Evolutionary conservation across 1,284 basidiomycete genomes (phyloP), one percentile per base, ranked within the genome.

Genomic region (Sporisorium iseilematis-ciliati): DNA sequence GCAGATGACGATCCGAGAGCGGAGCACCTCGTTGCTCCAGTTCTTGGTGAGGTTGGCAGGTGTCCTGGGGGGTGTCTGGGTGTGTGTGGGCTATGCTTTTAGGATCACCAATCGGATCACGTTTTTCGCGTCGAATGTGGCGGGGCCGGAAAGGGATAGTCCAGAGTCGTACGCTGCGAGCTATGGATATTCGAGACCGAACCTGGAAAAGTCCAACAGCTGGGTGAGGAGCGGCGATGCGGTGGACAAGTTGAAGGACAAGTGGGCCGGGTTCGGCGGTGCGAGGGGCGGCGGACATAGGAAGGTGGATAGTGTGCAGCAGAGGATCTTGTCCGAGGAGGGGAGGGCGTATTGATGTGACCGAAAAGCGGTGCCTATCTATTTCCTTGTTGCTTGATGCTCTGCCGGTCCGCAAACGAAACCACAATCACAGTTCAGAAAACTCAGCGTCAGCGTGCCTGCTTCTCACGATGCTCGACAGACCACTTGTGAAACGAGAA

Each of bases 1-100:
- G 85, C 88, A 90, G 11, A 88, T 99, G 77, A 92, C 90, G 0
- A 90, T 98, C 53, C 89, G 92, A 72, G 93, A 97, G 85, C 90
- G 94, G 8, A 96, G 94, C 2, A 94, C 92, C 0, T 88, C 90
- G 0, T 86, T 98, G 49, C 84, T 92, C 2, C 91, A 95, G 75
- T 90, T 98, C 75, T 84, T 97, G 70, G 92, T 97, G 61, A 89
- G 95, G 82, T 89, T 88, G 8, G 88, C 85, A 0, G 86, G 86
- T n/a, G 85, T 87, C 20, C 57, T 87, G 6, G 87, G 87, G 2
- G 87, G 87, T 8, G 72, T 87, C 7, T 84, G 86, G 78, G 77
- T 84, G 0, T 83, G 81, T 26, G 75, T 82, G 0, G 76, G 77
- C 2, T 82, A 79, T 52, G 77, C 77, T 1, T 72, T 81, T 56